Evolutionary conservation across 2,329 filamentous ascomycete genomes (phyloP), one percentile per base, ranked within the genome.

Genomic region (Rhynchosporium secalis): DNA sequence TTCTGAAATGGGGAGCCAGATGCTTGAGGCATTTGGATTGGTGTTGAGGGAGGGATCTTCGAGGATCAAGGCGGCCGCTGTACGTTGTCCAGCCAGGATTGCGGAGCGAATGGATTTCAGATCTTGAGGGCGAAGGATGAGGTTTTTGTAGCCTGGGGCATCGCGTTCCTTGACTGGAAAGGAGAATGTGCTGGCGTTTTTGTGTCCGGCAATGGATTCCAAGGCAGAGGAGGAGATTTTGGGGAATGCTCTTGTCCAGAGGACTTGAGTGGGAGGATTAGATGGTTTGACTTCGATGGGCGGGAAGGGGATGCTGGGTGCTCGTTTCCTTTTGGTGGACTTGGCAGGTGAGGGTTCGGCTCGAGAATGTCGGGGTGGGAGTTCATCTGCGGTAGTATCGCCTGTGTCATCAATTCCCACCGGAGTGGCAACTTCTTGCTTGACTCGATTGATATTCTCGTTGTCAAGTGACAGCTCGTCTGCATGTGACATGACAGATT

Each of bases 101-200:
- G 89, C 88, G 58, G 87, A 83, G 65, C 89, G 88, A 69, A 94
- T 92, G 2, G 85, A 87, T 67, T 91, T 92, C 54, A 94, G 83
- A 72, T 93, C 89, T 71, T 91, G 88, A 0, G 90, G 88, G 55
- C 88, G 86, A 60, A 90, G 81, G 46, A 94, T 88, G 58, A 92
- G 83, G 66, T 86, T 85, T 65, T 83, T 85, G 72, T 94, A 94
- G 4, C 89, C 89, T 0, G 90, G 90, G 0, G 90, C 90, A 69
- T 91, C 87, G 43, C 84, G 84, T 67, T 92, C 88, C 10, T 89
- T 88, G 55, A 94, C 82, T 1, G 88, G 87, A 60, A 87, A 87
- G 33, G 88, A 87, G 72, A 94, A 94, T 76, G 91, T 91, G 68
- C 90, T 91, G 51, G 89, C 90, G 68, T 90, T 85, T 40, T 89